Evolutionary conservation across 2,329 filamentous ascomycete genomes (phyloP), one percentile per base, ranked within the genome.

Genomic region (Tolypocladium album): DNA sequence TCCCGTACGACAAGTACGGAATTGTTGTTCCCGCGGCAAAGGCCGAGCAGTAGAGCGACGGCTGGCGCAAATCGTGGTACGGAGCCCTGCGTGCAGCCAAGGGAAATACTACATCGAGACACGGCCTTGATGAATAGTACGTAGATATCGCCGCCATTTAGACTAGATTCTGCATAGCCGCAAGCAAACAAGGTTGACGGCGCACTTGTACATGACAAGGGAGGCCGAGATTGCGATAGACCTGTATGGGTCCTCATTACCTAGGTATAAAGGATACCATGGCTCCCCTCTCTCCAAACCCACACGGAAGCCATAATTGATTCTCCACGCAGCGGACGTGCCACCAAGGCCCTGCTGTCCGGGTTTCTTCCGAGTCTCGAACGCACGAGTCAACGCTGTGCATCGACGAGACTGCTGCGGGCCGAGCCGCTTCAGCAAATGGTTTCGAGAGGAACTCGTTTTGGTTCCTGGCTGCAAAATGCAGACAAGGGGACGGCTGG

Each of bases 1-100:
- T 87, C 62, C 82, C 83, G 0, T 86, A 85, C 60, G 77, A 77
- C 36, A 80, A 75, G 68, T 87, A 83, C 62, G 83, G 83, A 52
- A 86, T 87, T 40, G 71, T 75, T n/a, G 67, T 83, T 2, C 79
- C 63, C 34, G 8, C 53, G 39, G 27, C 4, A 4, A 38, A 36
- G 20, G 5, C 17, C 17, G 55, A 15, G 22, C 55, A 45, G 39
- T 36, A 36, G 15, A 36, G 50, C 11, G 31, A 34, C 12, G 17
- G 27, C 47, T 24, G 47, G 8, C 47, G 15, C 15, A n/a, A 20
- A 31, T 31, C 22, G 6, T 4, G 24, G 47, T 11, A 38, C 31
- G 31, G 11, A 38, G 36, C 4, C 34, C 34, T 36, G 3, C 34
- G 34, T 36, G 11, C 11, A 38, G 36, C 27, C 20, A 22, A 34